Conservation (phyloP, 2,329 filamentous ascomycete genomes). For the Ilyonectria destructans region DNA sequence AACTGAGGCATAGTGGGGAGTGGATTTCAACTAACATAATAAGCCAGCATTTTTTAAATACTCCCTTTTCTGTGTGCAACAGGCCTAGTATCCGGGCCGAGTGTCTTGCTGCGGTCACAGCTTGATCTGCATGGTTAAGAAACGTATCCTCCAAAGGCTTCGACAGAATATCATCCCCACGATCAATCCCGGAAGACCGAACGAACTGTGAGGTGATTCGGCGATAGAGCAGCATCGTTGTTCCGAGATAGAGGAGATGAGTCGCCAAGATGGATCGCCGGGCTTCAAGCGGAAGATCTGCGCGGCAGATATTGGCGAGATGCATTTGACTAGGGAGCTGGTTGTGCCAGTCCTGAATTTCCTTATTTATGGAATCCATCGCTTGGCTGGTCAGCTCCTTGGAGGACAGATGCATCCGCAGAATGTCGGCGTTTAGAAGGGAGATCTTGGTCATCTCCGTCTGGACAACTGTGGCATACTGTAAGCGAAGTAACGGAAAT, state of each 20-base stretch:
- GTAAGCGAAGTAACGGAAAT: no score
- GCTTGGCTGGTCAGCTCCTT: not conserved
- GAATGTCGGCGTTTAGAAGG: no score
- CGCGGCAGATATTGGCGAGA: not conserved
- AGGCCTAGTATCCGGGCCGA: slow-evolving; percentile 2
- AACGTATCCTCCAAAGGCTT: not conserved
- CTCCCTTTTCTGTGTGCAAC: not conserved
- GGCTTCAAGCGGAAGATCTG: not conserved
- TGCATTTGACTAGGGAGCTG: slow-evolving; percentile 3
- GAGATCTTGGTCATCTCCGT: slow-evolving; percentile 13
- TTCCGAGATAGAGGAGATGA: slow-evolving; percentile 7
- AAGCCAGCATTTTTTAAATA: slow-evolving; percentile 14
- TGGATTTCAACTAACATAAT: not conserved
- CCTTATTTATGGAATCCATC: slow-evolving; percentile 2
- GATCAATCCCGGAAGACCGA: not conserved
- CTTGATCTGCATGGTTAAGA: not conserved
- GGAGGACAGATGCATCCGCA: slow-evolving; percentile 5
- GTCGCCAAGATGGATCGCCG: no score
- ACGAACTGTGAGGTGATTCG: slow-evolving; percentile 6
- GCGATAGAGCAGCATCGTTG: slow-evolving; percentile 8
- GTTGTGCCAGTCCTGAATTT: slow-evolving; percentile 3
- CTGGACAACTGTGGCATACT: slow-evolving; percentile 3
- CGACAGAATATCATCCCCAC: not conserved
- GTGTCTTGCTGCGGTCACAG: no score
- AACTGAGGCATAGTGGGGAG: not conserved